Percentiles rank a stretch among this genome's conserved stretches.
These are phyloP conservation scores for Colletotrichum sp. DNA, from an alignment of 2,329 filamentous ascomycete genomes.

Conservation along the genomic window DNA sequence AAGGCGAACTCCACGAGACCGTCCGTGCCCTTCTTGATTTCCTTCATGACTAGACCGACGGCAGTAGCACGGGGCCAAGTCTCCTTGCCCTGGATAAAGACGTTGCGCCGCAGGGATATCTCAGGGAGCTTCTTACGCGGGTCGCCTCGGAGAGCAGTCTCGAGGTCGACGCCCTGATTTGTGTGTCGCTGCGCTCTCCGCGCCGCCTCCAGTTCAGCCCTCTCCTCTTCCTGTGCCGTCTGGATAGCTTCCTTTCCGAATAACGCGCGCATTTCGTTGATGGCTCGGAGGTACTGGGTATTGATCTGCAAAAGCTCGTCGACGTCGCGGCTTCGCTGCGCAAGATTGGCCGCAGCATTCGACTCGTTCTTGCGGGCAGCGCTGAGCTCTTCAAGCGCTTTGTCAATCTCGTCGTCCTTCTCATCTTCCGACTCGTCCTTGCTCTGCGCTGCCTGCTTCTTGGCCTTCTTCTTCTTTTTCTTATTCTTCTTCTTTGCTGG, in stretches of 20 bases:
- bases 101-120: constrained; percentile 75
- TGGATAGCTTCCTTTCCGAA: constrained; percentile 64
- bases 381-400: constrained; percentile 55
- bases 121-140: constrained; percentile 71
- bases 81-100: constrained; percentile 86
- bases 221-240: constrained; percentile 55
- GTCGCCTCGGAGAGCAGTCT: constrained; percentile 58
- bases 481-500: constrained; percentile 39
- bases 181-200: constrained; percentile 37
- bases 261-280: constrained; percentile 84
- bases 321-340: constrained; percentile 12
- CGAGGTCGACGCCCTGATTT: constrained; percentile 61
- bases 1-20: constrained; percentile 78
- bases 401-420: constrained; percentile 60
- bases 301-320: constrained; percentile 55
- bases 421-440: constrained; percentile 23
- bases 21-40: constrained; percentile 42
- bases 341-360: constrained; percentile 8
- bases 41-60: constrained; percentile 84
- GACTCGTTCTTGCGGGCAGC: constrained; percentile 31
- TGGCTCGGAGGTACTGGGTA: constrained; percentile 78
- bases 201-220: constrained; percentile 42
- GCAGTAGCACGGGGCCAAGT: constrained; percentile 83
- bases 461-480: constrained; percentile 41
- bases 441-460: constrained; percentile 30